Base-by-base conservation (phyloP, 768 basidiomycete species). In the Amanita jacksonii region DNA sequence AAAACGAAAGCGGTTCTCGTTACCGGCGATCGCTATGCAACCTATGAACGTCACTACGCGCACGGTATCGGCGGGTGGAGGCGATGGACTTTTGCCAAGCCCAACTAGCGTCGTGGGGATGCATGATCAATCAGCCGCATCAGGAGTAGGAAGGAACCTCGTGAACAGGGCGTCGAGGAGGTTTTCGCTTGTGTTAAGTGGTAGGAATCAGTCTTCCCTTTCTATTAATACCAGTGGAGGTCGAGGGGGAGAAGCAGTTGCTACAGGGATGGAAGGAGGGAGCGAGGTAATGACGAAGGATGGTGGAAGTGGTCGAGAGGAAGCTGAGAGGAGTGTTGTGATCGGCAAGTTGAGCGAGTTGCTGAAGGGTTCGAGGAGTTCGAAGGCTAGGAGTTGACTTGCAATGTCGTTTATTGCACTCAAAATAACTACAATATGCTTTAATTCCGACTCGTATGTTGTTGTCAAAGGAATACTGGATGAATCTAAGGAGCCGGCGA, bases 21-120 rank as follows among this genome's bases (percentile, higher is more conserved):
- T 83, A 39, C 83, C 85, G 36, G 82, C 82, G n/a, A 67, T 89
- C 28, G 84, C 81, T 28, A 51, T 88, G 57, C 84, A 87, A 51
- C 77, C 78, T 23, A 77, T 77, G 23, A 76, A 73, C 13, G 84
- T 88, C 10, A 81, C 78, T 22, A 74, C 81, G 16, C 70, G 76
- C 15, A 73, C 75, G 30, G 62, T 57, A 4, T 49, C 52, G 36
- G 51, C 56, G 37, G 61, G 60, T 27, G 19, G 16, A 8, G 12
- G 15, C 7, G 64, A 58, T 46, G 68, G 61, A 6, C 51, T 41
- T 44, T 41, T 50, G 9, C 32, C 43, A 6, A 48, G 27, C 15
- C 43, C 47, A 6, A 49, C 44, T n/a, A 51, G 49, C 34, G 30
- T 16, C 56, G 43, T 24, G 50, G 38, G 3, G 49, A 44, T 1